phyloP scores from a whole-genome alignment of 768 basidiomycete genomes.

The Clitopilus passeckerianus region DNA sequence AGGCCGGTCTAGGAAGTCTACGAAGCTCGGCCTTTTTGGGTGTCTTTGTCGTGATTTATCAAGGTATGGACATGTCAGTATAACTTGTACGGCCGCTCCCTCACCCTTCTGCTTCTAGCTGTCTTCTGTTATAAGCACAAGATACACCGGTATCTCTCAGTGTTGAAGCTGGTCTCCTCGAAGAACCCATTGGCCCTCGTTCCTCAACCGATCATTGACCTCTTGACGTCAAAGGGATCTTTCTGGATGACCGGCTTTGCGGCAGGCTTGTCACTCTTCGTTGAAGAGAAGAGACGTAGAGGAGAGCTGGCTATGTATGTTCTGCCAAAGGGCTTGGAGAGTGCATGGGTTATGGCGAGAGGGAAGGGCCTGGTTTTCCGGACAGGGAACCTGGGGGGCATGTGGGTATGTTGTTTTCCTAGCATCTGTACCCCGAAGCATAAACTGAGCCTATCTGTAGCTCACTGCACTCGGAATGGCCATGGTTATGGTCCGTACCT shows the following conservation, averaged over 20 bases:
- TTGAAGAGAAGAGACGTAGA: conserved; percentile 85
- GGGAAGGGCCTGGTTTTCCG: conserved; percentile 72
- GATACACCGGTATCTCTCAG: conserved; percentile 42
- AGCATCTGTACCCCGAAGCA: no score
- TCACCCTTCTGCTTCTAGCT: conserved; percentile 27
- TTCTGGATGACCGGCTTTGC: conserved; percentile 74
- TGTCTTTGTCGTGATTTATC: conserved; percentile 76
- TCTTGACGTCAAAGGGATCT: conserved; percentile 62
- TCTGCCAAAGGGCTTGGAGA: conserved; percentile 86
- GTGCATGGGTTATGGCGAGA: conserved; percentile 77
- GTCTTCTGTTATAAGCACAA: conserved; percentile 66
- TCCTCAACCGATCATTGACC: conserved; percentile 43
- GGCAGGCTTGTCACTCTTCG: conserved; percentile 72
- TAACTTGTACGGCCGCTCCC: not conserved
- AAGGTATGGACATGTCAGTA: conserved; percentile 37
- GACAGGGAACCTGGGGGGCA: conserved; percentile 67
- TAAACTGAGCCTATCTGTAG: conserved; percentile 17
- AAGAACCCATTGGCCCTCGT: conserved; percentile 30
- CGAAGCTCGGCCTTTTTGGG: conserved; percentile 88
- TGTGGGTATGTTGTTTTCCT: conserved; percentile 37
- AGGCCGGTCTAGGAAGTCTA: conserved; percentile 64
- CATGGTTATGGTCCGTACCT: conserved; percentile 75
- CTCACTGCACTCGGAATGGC: conserved; percentile 78
- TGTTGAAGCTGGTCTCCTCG: conserved; percentile 14
- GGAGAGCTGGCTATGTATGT: conserved; percentile 92